Evolutionary conservation across 768 basidiomycete genomes (phyloP).

Genomic region (Leucosporidium creatinivorum): DNA sequence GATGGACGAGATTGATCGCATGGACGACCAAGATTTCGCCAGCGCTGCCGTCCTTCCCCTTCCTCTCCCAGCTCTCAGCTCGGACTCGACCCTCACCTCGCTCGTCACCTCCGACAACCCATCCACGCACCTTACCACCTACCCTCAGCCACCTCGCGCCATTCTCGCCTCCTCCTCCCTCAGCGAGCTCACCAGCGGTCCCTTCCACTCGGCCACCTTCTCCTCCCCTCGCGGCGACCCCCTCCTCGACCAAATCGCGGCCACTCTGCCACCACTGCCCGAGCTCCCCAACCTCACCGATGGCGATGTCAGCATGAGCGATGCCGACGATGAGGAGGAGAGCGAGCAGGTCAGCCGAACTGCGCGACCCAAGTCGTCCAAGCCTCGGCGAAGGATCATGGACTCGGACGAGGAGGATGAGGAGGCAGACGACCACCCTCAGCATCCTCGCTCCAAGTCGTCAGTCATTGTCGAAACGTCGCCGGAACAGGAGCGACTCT

Average conservation of each 20-base stretch:
- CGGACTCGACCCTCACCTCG: too few relatives aligned
- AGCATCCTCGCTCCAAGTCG: background rate
- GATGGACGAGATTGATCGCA: background rate
- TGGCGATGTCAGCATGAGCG: background rate
- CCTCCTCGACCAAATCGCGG: background rate
- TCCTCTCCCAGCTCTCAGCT: background rate
- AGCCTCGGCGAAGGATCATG: background rate
- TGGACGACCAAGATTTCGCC: background rate
- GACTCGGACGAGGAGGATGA: constrained; percentile 27
- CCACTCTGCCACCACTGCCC: background rate
- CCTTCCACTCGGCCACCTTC: too few relatives aligned
- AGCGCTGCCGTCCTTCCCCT: background rate
- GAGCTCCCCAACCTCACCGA: background rate
- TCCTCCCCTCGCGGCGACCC: background rate
- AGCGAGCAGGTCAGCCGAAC: background rate
- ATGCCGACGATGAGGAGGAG: background rate
- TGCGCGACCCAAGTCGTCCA: background rate
- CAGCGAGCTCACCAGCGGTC: too few relatives aligned
- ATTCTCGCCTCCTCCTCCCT: too few relatives aligned
- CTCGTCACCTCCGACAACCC: background rate
- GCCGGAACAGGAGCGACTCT: background rate
- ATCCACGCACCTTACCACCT: background rate
- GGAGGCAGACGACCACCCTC: background rate
- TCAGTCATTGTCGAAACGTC: background rate
- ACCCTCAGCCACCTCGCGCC: background rate